Evolutionary conservation across 139 green algal genomes (phyloP).

Genomic region (Pleodorina starrii): DNA sequence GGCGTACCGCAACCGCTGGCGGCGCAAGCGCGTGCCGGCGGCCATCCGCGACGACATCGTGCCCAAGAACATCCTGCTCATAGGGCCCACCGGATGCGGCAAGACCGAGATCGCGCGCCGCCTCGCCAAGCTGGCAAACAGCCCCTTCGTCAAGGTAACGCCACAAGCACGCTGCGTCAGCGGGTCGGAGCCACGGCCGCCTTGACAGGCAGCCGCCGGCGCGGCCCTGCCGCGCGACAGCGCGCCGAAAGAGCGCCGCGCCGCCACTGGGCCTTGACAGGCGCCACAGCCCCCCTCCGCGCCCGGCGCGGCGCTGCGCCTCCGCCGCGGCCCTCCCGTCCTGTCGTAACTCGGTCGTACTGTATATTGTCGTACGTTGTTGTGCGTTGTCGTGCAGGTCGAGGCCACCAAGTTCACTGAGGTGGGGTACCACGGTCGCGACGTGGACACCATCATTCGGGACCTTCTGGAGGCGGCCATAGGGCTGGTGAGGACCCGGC

Average conservation of each 20-base stretch:
- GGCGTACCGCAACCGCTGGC: slow-evolving; percentile 95
- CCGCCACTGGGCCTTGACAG: no score
- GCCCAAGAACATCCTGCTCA: slow-evolving; percentile 92
- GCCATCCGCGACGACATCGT: slow-evolving; percentile 87
- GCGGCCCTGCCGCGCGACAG: no score
- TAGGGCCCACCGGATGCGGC: slow-evolving; percentile 88
- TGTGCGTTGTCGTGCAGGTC: slow-evolving; percentile 68
- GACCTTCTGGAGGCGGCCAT: slow-evolving; percentile 93
- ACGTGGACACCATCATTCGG: slow-evolving; percentile 95
- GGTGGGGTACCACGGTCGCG: slow-evolving; percentile 95
- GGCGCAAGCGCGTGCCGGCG: slow-evolving; percentile 72
- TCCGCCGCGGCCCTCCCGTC: no score
- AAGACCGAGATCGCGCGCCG: slow-evolving; percentile 97
- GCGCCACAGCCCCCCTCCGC: no score
- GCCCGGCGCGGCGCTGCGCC: no score
- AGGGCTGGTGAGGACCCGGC: slow-evolving; percentile 71
- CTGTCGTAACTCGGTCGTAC: no score
- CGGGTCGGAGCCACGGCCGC: no score
- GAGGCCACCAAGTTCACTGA: slow-evolving; percentile 99
- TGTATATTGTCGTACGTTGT: no score
- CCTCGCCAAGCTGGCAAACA: slow-evolving; percentile 92
- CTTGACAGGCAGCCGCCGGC: no score
- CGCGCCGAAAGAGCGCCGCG: neutral
- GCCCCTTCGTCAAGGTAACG: slow-evolving; percentile 93
- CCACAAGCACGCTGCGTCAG: no score